Conservation (phyloP, 768 basidiomycete species). For the Mrakia frigida region DNA sequence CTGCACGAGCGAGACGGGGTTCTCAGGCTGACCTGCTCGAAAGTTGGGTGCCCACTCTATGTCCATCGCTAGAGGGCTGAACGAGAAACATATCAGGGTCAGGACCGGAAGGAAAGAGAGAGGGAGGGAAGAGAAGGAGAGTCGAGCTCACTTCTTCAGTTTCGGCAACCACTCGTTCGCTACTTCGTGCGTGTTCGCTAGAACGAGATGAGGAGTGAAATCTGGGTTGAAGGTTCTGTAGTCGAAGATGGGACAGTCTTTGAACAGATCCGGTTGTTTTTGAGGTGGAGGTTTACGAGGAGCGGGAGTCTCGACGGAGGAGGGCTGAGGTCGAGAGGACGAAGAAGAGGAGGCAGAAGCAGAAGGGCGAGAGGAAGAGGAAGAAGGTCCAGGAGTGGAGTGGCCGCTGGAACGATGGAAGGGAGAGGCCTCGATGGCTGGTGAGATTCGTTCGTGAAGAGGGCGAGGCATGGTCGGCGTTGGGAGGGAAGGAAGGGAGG, state of each 20-base stretch:
- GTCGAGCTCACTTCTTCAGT: neutral
- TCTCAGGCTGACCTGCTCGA: conserved; percentile 54
- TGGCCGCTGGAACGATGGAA: neutral
- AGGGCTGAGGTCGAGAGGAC: neutral
- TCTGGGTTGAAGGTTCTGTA: neutral
- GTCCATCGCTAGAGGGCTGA: conserved; percentile 60
- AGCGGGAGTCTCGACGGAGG: neutral
- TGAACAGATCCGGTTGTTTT: neutral
- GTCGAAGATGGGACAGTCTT: neutral
- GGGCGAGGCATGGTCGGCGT: too few species aligned
- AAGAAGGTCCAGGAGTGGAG: neutral
- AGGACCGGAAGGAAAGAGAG: neutral
- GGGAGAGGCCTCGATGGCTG: neutral
- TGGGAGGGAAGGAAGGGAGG: too few species aligned
- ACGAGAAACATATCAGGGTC: neutral
- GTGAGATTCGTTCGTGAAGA: too few species aligned
- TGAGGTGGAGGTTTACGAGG: conserved; percentile 3
- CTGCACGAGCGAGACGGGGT: conserved; percentile 69
- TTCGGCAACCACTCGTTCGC: neutral
- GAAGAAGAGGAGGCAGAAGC: too few species aligned
- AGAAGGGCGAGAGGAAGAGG: neutral
- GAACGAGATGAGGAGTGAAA: neutral
- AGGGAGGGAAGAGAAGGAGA: neutral
- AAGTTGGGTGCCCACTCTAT: conserved; percentile 71
- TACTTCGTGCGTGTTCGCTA: neutral